These are phyloP conservation scores for Starmerella bombi DNA, from an alignment of 805 yeast species.

Conservation along the genomic window DNA sequence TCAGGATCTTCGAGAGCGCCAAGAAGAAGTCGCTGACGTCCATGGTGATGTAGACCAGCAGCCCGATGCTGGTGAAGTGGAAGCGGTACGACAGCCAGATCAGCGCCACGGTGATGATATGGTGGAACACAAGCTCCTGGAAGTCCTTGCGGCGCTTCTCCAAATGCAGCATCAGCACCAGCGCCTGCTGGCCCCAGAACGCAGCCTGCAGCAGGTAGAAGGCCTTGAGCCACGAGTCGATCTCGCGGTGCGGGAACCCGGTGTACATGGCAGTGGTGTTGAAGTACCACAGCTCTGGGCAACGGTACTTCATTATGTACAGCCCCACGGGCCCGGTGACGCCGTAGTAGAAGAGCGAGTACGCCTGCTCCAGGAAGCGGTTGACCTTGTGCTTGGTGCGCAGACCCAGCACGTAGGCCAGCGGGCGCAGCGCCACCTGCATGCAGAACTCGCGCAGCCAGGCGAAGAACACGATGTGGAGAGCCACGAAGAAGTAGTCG, in stretches of 20 bases:
- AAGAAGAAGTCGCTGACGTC: conserved; percentile 86
- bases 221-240: conserved; percentile 55
- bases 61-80: conserved; percentile 94
- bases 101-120: conserved; percentile 75
- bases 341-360: conserved; percentile 69
- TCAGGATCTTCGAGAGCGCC: conserved; percentile 71
- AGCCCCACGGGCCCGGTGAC: conserved; percentile 75
- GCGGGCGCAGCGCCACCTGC: conserved; percentile 67
- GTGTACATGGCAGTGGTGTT: conserved; percentile 69
- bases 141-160: conserved; percentile 95
- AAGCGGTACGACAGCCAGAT: conserved; percentile 81
- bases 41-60: conserved; percentile 86
- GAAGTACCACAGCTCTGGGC: conserved; percentile 71
- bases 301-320: conserved; percentile 64
- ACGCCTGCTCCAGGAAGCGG: conserved; percentile 89
- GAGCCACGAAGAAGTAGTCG: conserved; percentile 68
- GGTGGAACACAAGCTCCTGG: conserved; percentile 83
- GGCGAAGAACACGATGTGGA: conserved; percentile 75
- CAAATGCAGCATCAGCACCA: conserved; percentile 64
- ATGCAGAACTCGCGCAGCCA: conserved; percentile 81
- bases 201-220: conserved; percentile 89
- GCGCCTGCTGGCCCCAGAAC: conserved; percentile 94
- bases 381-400: conserved; percentile 42
- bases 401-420: conserved; percentile 45
- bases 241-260: conserved; percentile 70